phyloP scores from a whole-genome alignment of 1,139 yeast genomes.

The Pichia sp. region DNA sequence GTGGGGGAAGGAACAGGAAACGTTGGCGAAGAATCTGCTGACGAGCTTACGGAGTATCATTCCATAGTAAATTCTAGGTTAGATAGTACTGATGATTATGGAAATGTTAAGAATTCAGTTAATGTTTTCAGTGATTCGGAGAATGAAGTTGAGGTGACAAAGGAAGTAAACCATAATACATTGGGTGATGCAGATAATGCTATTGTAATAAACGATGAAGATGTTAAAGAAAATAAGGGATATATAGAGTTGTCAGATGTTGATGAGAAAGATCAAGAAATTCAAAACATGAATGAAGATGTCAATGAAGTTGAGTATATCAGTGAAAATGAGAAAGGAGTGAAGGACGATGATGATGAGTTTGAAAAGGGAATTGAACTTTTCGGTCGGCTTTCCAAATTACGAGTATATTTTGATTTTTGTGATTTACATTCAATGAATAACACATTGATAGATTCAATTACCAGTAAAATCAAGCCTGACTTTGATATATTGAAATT shows the following conservation, averaged over 20 bases:
- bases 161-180: neutral
- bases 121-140: conserved; percentile 9
- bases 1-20: no score
- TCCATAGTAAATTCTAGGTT: neutral
- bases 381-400: conserved; percentile 1
- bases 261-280: neutral
- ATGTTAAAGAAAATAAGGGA: neutral
- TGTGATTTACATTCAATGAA: conserved; percentile 18
- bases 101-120: neutral
- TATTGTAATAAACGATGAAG: neutral
- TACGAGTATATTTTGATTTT: conserved; percentile 25
- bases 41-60: no score
- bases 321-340: neutral
- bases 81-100: neutral
- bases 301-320: conserved; percentile 8
- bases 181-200: neutral
- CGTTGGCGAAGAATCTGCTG: no score
- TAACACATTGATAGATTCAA: neutral
- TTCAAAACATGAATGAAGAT: neutral
- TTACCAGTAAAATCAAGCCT: conserved; percentile 6
- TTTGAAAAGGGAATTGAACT: conserved; percentile 1
- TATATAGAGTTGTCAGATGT: neutral
- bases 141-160: conserved; percentile 2
- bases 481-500: conserved; percentile 21
- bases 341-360: conserved; percentile 1